Evolutionary conservation across 2,329 filamentous ascomycete species (phyloP), one percentile per base, ranked within the genome.

Genomic region (Neonectria neomacrospora): DNA sequence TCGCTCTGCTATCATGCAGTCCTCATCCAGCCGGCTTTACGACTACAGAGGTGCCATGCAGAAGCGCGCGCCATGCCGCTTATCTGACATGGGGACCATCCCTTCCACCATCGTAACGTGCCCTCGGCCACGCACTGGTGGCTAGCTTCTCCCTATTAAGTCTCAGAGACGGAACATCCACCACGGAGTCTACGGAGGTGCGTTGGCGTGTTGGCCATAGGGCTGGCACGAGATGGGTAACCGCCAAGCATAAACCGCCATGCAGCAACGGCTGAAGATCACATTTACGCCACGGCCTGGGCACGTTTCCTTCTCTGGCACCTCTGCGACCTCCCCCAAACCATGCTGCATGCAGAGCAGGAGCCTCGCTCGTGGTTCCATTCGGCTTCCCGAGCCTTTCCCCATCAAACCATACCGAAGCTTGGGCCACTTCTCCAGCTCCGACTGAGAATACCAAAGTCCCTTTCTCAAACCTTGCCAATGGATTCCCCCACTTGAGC

Each of bases 401-500:
- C n/a, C 34, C 52, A 30, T 48, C 18, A 34, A 34, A 48, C 12
- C 8, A 14, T 12, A 37, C 3, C 32, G 2, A 42, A 57, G 59
- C 59, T 53, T 48, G 56, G 53, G 32, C 53, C 54, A 54, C 41
- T 47, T 48, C 30, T 50, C 54, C 48, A 50, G 42, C 59, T 53
- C 54, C 37, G 34, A 34, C 18, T 37, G 44, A 61, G 48, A n/a
- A 37, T 50, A 63, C 60, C 60, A 63, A 63, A 63, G 60, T 63
- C 54, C 60, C 60, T 51, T 63, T 53, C 22, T 16, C 26, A 37
- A 50, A 42, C 34, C 39, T 41, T 44, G 34, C 26, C 23, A 9
- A 45, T 44, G 37, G 52, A 26, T 39, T 54, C 37, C 28, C 42
- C 58, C 6, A 3, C 37, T 9, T 26, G 23, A 26, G 14, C n/a